Evolutionary conservation across 768 basidiomycete genomes (phyloP), one percentile per base, ranked within the genome.

Genomic region (Phlebiopsis gigantea): DNA sequence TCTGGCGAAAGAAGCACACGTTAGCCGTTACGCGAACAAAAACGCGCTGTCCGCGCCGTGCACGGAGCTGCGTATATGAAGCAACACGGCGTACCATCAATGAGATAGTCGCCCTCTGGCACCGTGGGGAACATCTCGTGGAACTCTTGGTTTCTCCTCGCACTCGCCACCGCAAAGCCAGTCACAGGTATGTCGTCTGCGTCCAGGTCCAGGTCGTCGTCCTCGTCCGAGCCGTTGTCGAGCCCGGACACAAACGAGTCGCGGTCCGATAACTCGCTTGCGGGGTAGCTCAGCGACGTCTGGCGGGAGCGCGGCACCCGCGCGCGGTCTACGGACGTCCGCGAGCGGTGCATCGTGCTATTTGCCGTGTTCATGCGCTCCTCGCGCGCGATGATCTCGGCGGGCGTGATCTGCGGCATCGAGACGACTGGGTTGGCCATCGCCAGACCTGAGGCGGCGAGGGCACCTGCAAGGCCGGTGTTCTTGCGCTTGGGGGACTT

Each of bases 121-220:
- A 98, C 85, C 28, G 68, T 83, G 19, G 86, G 83, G 71, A 99
- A 98, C 65, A 98, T 69, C 61, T 93, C 89, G 66, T 99, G 97
- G 69, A 99, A 99, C 66, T 98, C 96, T 2, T 88, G 84, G 66
- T 98, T 98, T 53, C 97, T 75, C 69, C 92, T 93, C 64, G 85
- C 92, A 70, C 93, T 97, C 8, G 96, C 97, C 21, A 98, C 95
- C 0, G 97, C 95, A 69, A 98, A 99, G 2, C 96, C 95, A 5
- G 93, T 96, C 4, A 98, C 91, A 1, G 95, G 88, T 14, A 93
- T 91, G 65, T 91, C 89, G 53, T 87, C 84, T 49, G 84, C 78
- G 54, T 79, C 83, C 25, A 88, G 57, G 56, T 69, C 70, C 14
- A 68, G 65, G 46, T 69, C 66, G 26, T 65, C 68, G 30, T 65